Evolutionary conservation across 164 flowering plant genomes (phyloP).

Genomic region (Buxus sempervirens): DNA sequence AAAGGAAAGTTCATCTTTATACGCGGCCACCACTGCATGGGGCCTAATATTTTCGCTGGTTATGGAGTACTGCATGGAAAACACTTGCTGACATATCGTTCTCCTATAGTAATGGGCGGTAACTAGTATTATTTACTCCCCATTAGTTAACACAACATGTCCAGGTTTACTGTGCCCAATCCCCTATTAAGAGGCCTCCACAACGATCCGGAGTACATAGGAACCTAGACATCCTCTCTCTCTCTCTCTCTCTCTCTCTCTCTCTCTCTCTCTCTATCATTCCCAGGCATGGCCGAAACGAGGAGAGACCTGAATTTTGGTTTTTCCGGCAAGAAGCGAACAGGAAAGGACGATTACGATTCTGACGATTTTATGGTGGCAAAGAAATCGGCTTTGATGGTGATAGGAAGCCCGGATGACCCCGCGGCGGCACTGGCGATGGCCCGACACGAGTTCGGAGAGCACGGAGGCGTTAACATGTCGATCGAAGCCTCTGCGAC

Average conservation of each 20-base stretch:
- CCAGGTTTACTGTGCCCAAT: not conserved
- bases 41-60: too few relatives aligned
- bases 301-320: not conserved
- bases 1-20: too few relatives aligned
- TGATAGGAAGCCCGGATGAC: constrained; percentile 29
- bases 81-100: too few relatives aligned
- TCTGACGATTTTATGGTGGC: constrained; percentile 18
- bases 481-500: constrained; percentile 97
- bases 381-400: constrained; percentile 28
- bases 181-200: not conserved
- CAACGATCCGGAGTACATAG: not conserved
- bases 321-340: constrained; percentile 29
- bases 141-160: too few relatives aligned
- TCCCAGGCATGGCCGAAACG: constrained; percentile 31
- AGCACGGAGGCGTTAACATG: constrained; percentile 98
- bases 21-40: too few relatives aligned
- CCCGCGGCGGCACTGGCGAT: constrained; percentile 71
- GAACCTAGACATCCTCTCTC: not conserved
- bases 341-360: constrained; percentile 26
- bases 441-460: constrained; percentile 88
- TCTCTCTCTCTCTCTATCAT: constrained; percentile 3
- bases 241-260: not conserved
- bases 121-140: too few relatives aligned
- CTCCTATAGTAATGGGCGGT: too few relatives aligned
- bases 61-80: too few relatives aligned